A percentile compares a stretch with the other conserved stretches of the same genome.
phyloP scores from a whole-genome alignment of 192 early-diverging fungal species.

The Piromyces sp. region DNA sequence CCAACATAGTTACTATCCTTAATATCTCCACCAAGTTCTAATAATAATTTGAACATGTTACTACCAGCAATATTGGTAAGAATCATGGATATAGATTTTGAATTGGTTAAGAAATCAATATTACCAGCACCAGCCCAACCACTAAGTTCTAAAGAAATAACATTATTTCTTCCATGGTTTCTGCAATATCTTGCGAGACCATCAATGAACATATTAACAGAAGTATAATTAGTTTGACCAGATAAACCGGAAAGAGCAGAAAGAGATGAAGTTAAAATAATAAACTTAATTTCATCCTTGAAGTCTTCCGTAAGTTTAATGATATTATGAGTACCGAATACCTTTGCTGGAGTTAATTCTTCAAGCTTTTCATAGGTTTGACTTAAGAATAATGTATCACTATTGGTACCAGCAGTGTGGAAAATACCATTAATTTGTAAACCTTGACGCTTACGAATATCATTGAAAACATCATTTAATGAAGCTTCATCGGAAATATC shows the following conservation, averaged over 20 bases:
- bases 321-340: background rate
- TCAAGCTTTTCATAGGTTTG: background rate
- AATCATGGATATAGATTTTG: background rate
- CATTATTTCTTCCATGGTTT: background rate
- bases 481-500: background rate
- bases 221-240: background rate
- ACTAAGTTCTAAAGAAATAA: background rate
- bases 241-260: background rate
- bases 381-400: background rate
- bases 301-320: background rate
- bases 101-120: background rate
- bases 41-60: background rate
- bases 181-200: background rate
- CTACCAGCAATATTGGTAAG: background rate
- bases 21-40: background rate
- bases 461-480: background rate
- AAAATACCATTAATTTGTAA: background rate
- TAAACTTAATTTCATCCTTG: background rate
- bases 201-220: background rate
- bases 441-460: background rate
- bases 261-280: background rate
- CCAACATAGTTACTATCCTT: background rate
- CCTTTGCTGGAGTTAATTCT: background rate
- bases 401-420: background rate
- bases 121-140: background rate